phyloP scores from a whole-genome alignment of 768 basidiomycete genomes.

The Phanerochaete sordida region DNA sequence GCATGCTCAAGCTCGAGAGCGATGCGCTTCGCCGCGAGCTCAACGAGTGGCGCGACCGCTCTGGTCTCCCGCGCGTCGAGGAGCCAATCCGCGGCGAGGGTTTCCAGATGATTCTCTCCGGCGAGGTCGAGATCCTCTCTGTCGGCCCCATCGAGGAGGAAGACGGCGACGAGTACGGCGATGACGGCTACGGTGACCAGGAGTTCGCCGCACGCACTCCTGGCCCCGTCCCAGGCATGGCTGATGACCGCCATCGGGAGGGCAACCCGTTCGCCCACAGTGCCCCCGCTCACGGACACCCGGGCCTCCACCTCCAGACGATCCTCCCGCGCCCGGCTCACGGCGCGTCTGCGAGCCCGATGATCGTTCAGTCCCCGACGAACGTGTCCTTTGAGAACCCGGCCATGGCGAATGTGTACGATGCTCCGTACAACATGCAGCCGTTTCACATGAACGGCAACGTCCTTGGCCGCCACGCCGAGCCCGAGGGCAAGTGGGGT shows the following conservation, averaged over 20 bases:
- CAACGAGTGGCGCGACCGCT: conserved; percentile 88
- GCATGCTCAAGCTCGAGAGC: conserved; percentile 72
- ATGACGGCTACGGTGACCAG: conserved; percentile 41
- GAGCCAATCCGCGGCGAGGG: conserved; percentile 71
- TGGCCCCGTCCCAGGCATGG: conserved; percentile 22
- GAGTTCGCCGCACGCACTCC: conserved; percentile 20
- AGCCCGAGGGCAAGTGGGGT: conserved; percentile 29
- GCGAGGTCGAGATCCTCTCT: conserved; percentile 64
- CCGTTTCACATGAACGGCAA: conserved; percentile 23
- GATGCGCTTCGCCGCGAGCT: conserved; percentile 87
- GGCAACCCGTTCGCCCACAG: conserved; percentile 37
- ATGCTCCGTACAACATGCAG: conserved; percentile 29
- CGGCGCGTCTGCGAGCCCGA: conserved; percentile 30
- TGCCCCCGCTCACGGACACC: conserved; percentile 15
- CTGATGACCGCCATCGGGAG: conserved; percentile 18
- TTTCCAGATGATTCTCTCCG: conserved; percentile 65
- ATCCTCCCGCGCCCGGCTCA: conserved; percentile 27
- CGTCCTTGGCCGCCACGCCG: conserved; percentile 19
- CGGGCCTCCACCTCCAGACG: conserved; percentile 29
- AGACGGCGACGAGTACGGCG: conserved; percentile 47
- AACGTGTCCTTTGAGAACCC: conserved; percentile 51
- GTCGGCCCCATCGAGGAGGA: conserved; percentile 48
- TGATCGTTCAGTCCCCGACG: conserved; percentile 42
- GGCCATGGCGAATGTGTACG: conserved; percentile 42
- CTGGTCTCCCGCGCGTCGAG: conserved; percentile 65